Evolutionary conservation across 208 protist species (phyloP), one percentile per base, ranked within the genome.

Genomic region (Kentomonas sorsogonicus): DNA sequence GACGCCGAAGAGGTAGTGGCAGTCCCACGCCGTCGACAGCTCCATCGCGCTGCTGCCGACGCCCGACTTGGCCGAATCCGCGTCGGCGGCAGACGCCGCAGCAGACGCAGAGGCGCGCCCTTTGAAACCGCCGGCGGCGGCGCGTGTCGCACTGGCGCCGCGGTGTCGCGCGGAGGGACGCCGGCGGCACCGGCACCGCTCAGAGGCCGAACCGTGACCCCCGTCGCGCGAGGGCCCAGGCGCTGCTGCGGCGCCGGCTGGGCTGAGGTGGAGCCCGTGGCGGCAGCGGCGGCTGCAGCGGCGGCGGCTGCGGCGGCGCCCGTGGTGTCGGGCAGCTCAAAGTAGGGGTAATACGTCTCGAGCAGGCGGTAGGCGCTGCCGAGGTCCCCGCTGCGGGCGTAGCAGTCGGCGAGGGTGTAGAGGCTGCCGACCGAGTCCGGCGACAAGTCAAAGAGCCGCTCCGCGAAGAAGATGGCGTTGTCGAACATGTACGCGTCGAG

Each of bases 381-480:
- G 13, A 56, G 23, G 18, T 77, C 75, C 1, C 80, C 80, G 47
- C 72, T 73, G 22, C 63, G 41, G 10, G 76, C 57, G 66, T 96
- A 69, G 51, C 81, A 89, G 38, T 82, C 65, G 2, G 93, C 91
- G 25, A 97, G 66, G 16, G 75, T 65, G 53, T 78, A 76, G 34
- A 93, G 52, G 29, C 81, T 70, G 2, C 59, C 56, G 48, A 91
- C 71, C 40, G 56, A 73, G 25, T n/a, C n/a, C n/a, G 70, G 41
- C 7, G 56, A 39, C 27, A 86, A 29, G 48, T 91, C 80, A 55
- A 79, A 81, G 23, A 97, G 75, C 6, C 85, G 75, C 63, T 97
- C 90, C 2, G 94, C 84, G 25, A 91, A 81, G 53, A 95, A 96
- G 56, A 94, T 77, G 34, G 90, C 89, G 70, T 97, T 95, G 9